These are phyloP conservation scores for Parastagonospora avenae DNA, from an alignment of 2,329 filamentous ascomycete genomes.

Conservation along the genomic window DNA sequence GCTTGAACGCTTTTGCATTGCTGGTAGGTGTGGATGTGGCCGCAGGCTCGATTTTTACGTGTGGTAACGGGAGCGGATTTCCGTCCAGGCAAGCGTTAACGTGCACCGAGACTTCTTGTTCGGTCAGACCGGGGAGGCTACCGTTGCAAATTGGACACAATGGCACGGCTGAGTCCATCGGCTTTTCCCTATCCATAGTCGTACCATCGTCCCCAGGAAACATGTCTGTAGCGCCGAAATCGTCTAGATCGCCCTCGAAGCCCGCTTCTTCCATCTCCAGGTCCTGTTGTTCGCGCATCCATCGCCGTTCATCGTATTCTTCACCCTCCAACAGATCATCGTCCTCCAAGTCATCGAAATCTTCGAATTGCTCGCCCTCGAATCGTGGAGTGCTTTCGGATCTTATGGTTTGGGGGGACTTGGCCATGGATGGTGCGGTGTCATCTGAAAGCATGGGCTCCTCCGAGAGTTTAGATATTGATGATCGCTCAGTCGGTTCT, in stretches of 20 bases:
- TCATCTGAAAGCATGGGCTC: constrained; percentile 13
- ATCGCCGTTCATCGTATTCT: constrained; percentile 61
- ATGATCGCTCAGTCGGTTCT: constrained; percentile 10
- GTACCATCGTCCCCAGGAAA: constrained; percentile 34
- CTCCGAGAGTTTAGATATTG: constrained; percentile 30
- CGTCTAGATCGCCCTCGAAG: constrained; percentile 52
- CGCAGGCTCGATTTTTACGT: constrained; percentile 16
- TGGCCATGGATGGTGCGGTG: neutral
- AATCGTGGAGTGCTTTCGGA: constrained; percentile 55
- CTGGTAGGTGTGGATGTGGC: constrained; percentile 11
- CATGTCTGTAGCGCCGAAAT: constrained; percentile 54
- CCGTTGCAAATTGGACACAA: constrained; percentile 79
- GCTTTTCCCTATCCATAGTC: constrained; percentile 2
- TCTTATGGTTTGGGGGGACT: constrained; percentile 41
- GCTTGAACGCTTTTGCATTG: constrained; percentile 64
- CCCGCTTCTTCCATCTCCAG: constrained; percentile 58
- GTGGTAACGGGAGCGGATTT: constrained; percentile 65
- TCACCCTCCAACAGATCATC: constrained; percentile 62
- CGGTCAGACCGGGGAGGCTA: constrained; percentile 60
- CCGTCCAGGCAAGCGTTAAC: constrained; percentile 95
- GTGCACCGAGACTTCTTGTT: constrained; percentile 76
- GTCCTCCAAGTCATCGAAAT: constrained; percentile 65
- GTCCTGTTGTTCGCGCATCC: constrained; percentile 72
- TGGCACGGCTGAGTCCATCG: constrained; percentile 29
- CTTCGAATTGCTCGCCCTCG: constrained; percentile 56